Percentiles rank a stretch among this genome's conserved stretches.
phyloP scores from a whole-genome alignment of 2,329 filamentous ascomycete genomes.

The Neofusicoccum sp. region DNA sequence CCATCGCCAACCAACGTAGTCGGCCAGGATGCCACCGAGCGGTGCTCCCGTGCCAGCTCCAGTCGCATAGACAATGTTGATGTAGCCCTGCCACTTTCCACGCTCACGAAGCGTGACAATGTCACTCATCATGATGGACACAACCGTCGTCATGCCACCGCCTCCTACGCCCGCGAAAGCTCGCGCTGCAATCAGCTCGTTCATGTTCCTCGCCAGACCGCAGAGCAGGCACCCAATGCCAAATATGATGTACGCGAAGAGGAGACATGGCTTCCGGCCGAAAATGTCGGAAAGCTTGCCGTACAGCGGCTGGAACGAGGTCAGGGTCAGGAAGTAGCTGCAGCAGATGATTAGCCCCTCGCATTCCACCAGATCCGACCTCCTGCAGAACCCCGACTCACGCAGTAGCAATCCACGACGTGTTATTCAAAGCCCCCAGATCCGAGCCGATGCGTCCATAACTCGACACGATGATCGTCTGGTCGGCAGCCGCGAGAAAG shows the following conservation, averaged over 20 bases:
- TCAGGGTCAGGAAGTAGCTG: slow-evolving; percentile 72
- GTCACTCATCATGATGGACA: slow-evolving; percentile 71
- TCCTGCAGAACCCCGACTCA: slow-evolving; percentile 27
- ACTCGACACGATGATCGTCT: slow-evolving; percentile 76
- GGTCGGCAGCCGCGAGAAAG: slow-evolving; percentile 73
- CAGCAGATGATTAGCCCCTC: neutral
- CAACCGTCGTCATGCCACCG: slow-evolving; percentile 71
- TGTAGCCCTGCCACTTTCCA: slow-evolving; percentile 72
- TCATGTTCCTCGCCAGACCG: slow-evolving; percentile 65
- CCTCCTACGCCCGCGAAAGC: slow-evolving; percentile 67
- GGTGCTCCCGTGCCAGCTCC: slow-evolving; percentile 72
- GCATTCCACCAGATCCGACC: neutral
- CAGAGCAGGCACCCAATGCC: slow-evolving; percentile 66
- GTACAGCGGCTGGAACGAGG: slow-evolving; percentile 74
- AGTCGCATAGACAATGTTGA: slow-evolving; percentile 71
- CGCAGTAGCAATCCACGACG: slow-evolving; percentile 72
- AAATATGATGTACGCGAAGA: slow-evolving; percentile 67
- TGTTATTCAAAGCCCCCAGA: slow-evolving; percentile 71
- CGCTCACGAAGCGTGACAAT: slow-evolving; percentile 69
- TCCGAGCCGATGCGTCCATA: slow-evolving; percentile 79
- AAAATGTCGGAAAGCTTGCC: slow-evolving; percentile 73
- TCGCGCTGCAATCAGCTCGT: slow-evolving; percentile 67
- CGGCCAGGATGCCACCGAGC: slow-evolving; percentile 70
- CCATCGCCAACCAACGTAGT: slow-evolving; percentile 77
- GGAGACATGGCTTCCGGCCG: slow-evolving; percentile 65